These are phyloP conservation scores for Schizonepeta tenuifolia DNA, from an alignment of 257 asterid species.

Conservation along the genomic window DNA sequence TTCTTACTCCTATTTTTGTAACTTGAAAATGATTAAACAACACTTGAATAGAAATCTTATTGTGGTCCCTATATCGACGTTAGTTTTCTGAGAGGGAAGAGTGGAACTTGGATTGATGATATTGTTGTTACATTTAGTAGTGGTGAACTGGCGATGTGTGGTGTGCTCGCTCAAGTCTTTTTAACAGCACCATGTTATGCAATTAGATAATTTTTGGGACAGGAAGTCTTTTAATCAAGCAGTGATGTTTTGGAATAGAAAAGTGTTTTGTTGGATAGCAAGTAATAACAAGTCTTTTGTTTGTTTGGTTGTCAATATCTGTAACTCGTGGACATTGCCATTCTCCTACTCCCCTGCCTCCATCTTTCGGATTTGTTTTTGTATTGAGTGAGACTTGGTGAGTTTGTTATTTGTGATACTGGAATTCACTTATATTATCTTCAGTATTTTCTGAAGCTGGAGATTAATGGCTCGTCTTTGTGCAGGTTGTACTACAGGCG, in stretches of 20 bases:
- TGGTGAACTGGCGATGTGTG: background rate
- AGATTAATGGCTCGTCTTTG: constrained; percentile 25
- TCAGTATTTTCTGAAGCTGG: constrained; percentile 27
- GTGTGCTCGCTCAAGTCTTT: background rate
- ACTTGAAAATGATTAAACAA: background rate
- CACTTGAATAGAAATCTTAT: background rate
- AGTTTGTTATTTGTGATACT: background rate
- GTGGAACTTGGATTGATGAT: background rate
- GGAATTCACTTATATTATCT: background rate
- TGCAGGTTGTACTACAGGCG: constrained; percentile 90
- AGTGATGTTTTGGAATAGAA: background rate
- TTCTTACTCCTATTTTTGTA: background rate
- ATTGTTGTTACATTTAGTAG: background rate
- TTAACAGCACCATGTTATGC: background rate
- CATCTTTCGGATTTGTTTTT: background rate
- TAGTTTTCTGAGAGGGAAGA: background rate
- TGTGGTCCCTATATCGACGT: background rate
- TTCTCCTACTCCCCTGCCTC: background rate
- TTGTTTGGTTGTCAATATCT: background rate
- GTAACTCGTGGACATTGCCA: background rate
- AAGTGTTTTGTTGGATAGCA: background rate
- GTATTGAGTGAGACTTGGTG: background rate
- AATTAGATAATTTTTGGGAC: background rate
- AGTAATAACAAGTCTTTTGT: background rate
- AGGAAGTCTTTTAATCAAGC: background rate